Conservation (phyloP, 23 red algal species). For the Cyanidioschyzon merolae region DNA sequence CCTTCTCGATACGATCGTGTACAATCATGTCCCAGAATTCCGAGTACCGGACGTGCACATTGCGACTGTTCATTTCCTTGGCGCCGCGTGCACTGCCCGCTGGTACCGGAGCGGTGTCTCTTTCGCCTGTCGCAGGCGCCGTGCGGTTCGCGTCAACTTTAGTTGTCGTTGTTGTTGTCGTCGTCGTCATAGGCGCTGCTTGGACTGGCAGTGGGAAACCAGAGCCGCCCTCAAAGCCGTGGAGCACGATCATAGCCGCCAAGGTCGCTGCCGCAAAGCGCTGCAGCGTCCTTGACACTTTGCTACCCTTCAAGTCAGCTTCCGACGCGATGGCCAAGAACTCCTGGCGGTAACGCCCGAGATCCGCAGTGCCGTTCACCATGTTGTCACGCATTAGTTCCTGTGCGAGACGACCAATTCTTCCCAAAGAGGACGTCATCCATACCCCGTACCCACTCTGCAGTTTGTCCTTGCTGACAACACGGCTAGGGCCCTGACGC, state of each 20-base stretch:
- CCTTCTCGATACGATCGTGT: constrained; percentile 83
- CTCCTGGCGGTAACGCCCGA: not conserved
- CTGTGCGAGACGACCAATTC: not conserved
- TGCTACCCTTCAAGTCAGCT: not conserved
- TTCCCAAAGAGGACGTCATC: not conserved
- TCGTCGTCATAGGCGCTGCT: not conserved
- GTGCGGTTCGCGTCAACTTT: not conserved
- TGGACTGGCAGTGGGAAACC: not conserved
- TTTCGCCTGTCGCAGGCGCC: not conserved
- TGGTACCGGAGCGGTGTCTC: not conserved
- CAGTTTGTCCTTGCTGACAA: too few relatives aligned
- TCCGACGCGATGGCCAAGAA: not conserved
- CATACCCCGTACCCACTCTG: not conserved
- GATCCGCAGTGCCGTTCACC: not conserved
- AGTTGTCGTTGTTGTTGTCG: not conserved
- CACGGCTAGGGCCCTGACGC: too few relatives aligned
- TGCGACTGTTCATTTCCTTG: not conserved
- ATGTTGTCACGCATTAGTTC: constrained; percentile 1
- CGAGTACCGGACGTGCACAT: constrained; percentile 52
- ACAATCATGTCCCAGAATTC: constrained; percentile 72
- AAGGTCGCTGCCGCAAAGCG: not conserved
- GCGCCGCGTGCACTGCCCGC: not conserved
- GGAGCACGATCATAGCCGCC: not conserved
- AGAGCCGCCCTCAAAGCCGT: not conserved
- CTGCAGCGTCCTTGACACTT: not conserved